These are phyloP conservation scores for Scopulariopsis brevicaulis DNA, from an alignment of 2,329 filamentous ascomycete genomes.

Conservation along the genomic window DNA sequence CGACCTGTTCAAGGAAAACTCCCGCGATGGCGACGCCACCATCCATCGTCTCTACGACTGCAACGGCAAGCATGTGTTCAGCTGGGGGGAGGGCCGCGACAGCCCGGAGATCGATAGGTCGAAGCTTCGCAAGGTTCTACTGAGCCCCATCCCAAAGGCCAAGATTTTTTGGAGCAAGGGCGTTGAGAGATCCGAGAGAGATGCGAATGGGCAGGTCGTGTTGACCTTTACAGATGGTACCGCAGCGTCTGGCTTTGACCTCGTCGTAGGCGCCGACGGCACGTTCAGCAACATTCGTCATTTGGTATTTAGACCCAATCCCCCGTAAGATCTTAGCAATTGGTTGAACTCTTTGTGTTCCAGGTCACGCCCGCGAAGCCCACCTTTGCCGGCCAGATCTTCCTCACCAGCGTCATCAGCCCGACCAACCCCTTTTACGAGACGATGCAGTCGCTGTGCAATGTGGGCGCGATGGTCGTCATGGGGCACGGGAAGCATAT, in stretches of 20 bases:
- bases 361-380: slow-evolving; percentile 22
- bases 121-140: slow-evolving; percentile 30
- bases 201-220: slow-evolving; percentile 21
- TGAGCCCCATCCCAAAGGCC: slow-evolving; percentile 29
- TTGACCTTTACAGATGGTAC: slow-evolving; percentile 22
- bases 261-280: slow-evolving; percentile 23
- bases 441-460: slow-evolving; percentile 29
- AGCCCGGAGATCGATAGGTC: slow-evolving; percentile 40
- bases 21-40: slow-evolving; percentile 37
- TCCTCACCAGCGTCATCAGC: slow-evolving; percentile 27
- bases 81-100: slow-evolving; percentile 16
- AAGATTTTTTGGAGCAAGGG: slow-evolving; percentile 33
- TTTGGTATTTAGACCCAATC: slow-evolving; percentile 16
- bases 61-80: not conserved
- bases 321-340: too few species aligned
- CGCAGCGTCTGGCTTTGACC: slow-evolving; percentile 22
- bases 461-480: slow-evolving; percentile 34
- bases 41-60: slow-evolving; percentile 19
- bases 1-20: slow-evolving; percentile 33
- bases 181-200: slow-evolving; percentile 18
- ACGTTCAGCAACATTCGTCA: slow-evolving; percentile 23
- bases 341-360: not conserved
- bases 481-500: slow-evolving; percentile 28
- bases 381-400: slow-evolving; percentile 31
- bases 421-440: slow-evolving; percentile 28